A percentile compares a stretch with the other conserved stretches of the same genome.
Evolutionary conservation across 2,329 filamentous ascomycete species (phyloP).

Genomic region (Botryotinia convoluta): DNA sequence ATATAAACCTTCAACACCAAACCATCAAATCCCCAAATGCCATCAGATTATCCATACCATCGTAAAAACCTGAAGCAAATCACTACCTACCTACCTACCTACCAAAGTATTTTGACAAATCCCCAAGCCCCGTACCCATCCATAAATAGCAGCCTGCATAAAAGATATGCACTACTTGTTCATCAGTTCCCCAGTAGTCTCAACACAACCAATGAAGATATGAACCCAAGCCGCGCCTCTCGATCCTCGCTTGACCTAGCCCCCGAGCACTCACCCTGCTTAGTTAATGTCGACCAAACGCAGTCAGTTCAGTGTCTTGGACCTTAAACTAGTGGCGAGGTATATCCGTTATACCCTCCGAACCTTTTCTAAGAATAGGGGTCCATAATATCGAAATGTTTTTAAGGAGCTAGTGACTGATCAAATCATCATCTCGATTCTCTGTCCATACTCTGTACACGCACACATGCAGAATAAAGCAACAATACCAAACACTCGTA

Average conservation of each 20-base stretch:
- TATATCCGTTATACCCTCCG: not conserved
- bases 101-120: not conserved
- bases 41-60: not conserved
- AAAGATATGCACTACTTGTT: not conserved
- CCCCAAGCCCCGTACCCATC: not conserved
- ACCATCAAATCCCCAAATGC: not conserved
- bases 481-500: not conserved
- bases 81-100: not conserved
- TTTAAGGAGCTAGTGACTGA: not conserved
- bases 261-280: not conserved
- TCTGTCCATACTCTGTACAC: not conserved
- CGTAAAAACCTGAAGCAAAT: not conserved
- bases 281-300: not conserved
- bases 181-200: not conserved
- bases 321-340: not conserved
- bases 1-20: not conserved
- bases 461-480: no score
- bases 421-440: not conserved
- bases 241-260: not conserved
- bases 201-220: not conserved
- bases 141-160: constrained; percentile 6
- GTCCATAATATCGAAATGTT: not conserved
- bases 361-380: not conserved
- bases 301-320: not conserved
- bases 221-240: not conserved